Evolutionary conservation across 768 basidiomycete species (phyloP).

Genomic region (Suillus occidentalis): DNA sequence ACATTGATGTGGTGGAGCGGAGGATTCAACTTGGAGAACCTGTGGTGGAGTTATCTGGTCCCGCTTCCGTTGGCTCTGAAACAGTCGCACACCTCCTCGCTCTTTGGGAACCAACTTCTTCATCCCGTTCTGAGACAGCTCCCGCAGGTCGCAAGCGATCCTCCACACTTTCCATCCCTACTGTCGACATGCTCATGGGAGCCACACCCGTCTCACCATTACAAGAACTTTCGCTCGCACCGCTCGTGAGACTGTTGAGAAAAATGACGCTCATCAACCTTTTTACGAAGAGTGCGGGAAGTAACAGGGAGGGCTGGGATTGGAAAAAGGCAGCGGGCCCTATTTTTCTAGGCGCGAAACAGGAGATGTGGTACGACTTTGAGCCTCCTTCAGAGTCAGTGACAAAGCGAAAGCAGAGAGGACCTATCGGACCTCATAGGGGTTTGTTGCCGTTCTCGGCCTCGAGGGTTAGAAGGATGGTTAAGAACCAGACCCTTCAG

Average conservation of each 20-base stretch:
- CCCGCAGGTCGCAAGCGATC: background rate
- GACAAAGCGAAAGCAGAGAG: background rate
- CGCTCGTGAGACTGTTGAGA: constrained; percentile 23
- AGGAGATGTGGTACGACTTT: constrained; percentile 20
- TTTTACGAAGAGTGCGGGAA: constrained; percentile 21
- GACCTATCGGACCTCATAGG: background rate
- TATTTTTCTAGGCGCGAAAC: constrained; percentile 20
- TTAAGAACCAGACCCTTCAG: background rate
- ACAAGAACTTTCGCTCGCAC: constrained; percentile 19
- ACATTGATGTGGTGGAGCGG: constrained; percentile 12
- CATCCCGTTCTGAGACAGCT: background rate
- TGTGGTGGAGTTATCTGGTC: background rate
- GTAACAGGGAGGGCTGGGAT: constrained; percentile 20
- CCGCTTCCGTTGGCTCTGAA: constrained; percentile 16
- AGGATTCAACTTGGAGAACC: constrained; percentile 15
- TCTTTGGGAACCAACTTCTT: constrained; percentile 13
- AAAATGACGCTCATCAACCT: constrained; percentile 20
- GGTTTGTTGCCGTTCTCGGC: constrained; percentile 20
- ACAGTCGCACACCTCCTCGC: constrained; percentile 23
- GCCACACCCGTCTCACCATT: background rate
- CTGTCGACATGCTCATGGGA: constrained; percentile 19
- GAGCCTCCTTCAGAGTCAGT: background rate
- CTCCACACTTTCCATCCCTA: constrained; percentile 13
- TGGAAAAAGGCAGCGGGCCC: constrained; percentile 18
- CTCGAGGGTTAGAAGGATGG: constrained; percentile 23